These are phyloP conservation scores for Pisolithus orientalis DNA, from an alignment of 768 basidiomycete species.

Conservation along the genomic window DNA sequence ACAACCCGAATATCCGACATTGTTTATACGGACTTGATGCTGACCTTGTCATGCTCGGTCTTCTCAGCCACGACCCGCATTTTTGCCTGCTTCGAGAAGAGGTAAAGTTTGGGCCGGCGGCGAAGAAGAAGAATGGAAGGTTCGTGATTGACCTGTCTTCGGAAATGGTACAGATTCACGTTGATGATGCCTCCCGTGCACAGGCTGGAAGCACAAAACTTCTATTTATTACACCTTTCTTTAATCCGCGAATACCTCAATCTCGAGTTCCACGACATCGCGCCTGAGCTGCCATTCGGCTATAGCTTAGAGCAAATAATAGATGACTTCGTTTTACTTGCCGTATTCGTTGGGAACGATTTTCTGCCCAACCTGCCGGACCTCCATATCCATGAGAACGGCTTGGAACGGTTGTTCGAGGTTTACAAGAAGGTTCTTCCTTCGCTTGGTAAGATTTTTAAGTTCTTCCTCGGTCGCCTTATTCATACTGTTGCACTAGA, in stretches of 20 bases:
- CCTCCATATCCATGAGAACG: slow-evolving; percentile 96
- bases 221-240: slow-evolving; percentile 91
- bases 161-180: neutral
- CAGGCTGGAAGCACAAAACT: slow-evolving; percentile 74
- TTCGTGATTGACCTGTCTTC: slow-evolving; percentile 17
- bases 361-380: slow-evolving; percentile 96
- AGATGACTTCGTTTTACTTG: slow-evolving; percentile 95
- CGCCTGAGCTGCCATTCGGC: slow-evolving; percentile 59
- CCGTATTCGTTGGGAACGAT: slow-evolving; percentile 97
- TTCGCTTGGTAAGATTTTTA: slow-evolving; percentile 44
- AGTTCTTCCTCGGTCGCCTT: neutral
- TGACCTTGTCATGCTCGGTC: slow-evolving; percentile 95
- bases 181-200: slow-evolving; percentile 3
- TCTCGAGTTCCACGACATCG: slow-evolving; percentile 82
- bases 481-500: slow-evolving; percentile 36
- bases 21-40: slow-evolving; percentile 98
- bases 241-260: slow-evolving; percentile 96
- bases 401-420: slow-evolving; percentile 85
- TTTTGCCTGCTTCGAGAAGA: slow-evolving; percentile 97
- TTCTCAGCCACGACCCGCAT: slow-evolving; percentile 97
- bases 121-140: slow-evolving; percentile 65
- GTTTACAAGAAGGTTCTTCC: slow-evolving; percentile 93
- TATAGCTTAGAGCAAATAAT: slow-evolving; percentile 93
- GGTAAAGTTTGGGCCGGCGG: slow-evolving; percentile 89
- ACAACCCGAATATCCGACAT: slow-evolving; percentile 95